phyloP scores from a whole-genome alignment of 23 red algal species.

The Gracilaria domingensis region DNA sequence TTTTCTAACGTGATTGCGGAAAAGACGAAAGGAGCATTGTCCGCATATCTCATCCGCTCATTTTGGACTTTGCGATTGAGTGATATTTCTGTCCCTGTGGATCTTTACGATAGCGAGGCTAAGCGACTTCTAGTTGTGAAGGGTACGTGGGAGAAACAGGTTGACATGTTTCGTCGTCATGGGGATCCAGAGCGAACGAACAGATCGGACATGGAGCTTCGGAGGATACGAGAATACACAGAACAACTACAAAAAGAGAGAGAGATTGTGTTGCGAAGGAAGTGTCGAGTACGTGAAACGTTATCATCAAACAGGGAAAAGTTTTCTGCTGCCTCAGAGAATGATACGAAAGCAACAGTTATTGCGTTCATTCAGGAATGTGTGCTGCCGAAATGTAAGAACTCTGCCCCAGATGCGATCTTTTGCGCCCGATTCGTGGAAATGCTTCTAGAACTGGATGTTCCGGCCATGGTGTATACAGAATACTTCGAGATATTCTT shows the following conservation, averaged over 20 bases:
- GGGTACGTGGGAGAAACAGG: conserved; percentile 54
- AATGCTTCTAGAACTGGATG: conserved; percentile 56
- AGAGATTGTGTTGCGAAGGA: neutral
- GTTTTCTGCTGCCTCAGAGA: neutral
- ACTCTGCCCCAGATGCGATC: conserved; percentile 52
- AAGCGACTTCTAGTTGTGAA: conserved; percentile 30
- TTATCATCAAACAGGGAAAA: neutral
- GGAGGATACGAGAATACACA: conserved; percentile 32
- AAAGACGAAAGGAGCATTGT: conserved; percentile 19
- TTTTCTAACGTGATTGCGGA: conserved; percentile 40
- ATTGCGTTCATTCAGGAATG: conserved; percentile 49
- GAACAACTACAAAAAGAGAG: conserved; percentile 35
- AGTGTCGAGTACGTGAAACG: neutral
- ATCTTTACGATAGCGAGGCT: conserved; percentile 41
- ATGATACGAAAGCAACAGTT: neutral
- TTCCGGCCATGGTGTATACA: conserved; percentile 40
- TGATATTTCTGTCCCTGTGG: conserved; percentile 37
- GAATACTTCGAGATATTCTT: conserved; percentile 42
- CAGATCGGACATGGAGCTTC: conserved; percentile 41
- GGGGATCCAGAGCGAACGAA: conserved; percentile 21
- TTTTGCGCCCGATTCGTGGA: conserved; percentile 57
- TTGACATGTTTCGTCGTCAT: conserved; percentile 43
- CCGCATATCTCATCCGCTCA: conserved; percentile 20
- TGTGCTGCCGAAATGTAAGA: conserved; percentile 40
- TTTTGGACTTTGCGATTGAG: conserved; percentile 68